Evolutionary conservation across 306 rosid species (phyloP), one percentile per base, ranked within the genome.

Genomic region (Acacia crassicarpa): DNA sequence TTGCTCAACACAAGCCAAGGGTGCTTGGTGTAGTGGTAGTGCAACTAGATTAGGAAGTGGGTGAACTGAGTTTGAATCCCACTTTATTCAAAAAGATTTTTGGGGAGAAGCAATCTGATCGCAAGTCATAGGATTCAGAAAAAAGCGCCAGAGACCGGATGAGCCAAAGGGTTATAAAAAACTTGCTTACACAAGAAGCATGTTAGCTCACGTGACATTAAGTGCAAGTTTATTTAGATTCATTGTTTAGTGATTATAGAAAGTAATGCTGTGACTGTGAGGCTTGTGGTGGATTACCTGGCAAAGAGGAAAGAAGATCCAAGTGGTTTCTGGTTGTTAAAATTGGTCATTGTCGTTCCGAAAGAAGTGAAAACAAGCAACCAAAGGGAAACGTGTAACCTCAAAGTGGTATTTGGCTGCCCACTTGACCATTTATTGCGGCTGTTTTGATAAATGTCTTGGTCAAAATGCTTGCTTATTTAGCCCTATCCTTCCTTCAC

Each of bases 141-240:
- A 6, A 5, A 38, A 38, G 8, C 41, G 41, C 1, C 5, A 1
- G 41, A 38, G 8, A 38, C 8, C 41, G 8, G 41, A 38, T 0
- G 41, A 38, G 1, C 41, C 41, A 38, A 38, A 38, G 41, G 8
- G 41, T 38, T 38, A 38, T 38, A 38, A 38, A 38, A 68, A 46
- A 22, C 70, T 33, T 63, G 58, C 63, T 43, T 0, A 3, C 35
- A 43, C 46, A 83, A 87, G 84, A 74, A 35, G 82, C 87, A 81
- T 80, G 84, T 48, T 15, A 74, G 70, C 77, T 78, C 89, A 89
- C 85, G 93, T 85, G 87, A 84, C 81, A 15, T 75, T 54, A 62
- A 58, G 79, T 65, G 59, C 43, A 22, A 67, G 83, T 54, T 48
- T 74, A 23, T 54, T 77, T 51, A 74, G 83, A 78, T 87, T 78